phyloP scores from a whole-genome alignment of 305 asterid genomes.

The Petunia hybrid region DNA sequence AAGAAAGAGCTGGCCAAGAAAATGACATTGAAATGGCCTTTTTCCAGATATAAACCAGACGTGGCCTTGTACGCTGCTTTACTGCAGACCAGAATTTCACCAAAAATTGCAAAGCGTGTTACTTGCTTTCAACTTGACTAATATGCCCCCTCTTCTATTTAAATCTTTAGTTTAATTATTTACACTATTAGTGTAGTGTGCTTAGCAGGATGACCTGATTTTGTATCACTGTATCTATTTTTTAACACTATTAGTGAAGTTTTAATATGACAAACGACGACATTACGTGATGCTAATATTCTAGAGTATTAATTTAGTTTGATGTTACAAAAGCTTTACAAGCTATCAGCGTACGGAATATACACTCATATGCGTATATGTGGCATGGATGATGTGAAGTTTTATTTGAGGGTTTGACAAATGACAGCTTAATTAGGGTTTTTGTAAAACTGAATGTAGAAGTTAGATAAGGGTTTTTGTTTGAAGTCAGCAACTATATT shows the following conservation, averaged over 20 bases:
- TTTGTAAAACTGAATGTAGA: neutral
- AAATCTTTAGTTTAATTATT: neutral
- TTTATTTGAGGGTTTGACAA: neutral
- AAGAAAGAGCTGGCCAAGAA: constrained; percentile 49
- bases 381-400: neutral
- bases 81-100: constrained; percentile 26
- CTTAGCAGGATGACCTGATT: too few relatives aligned
- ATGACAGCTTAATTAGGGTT: neutral
- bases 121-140: neutral
- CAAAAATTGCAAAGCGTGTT: constrained; percentile 27
- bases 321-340: too few relatives aligned
- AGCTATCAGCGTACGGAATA: too few relatives aligned
- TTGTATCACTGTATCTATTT: neutral
- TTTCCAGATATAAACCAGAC: constrained; percentile 58
- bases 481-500: neutral
- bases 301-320: too few relatives aligned
- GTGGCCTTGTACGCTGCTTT: constrained; percentile 46
- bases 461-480: constrained; percentile 1
- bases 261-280: too few relatives aligned
- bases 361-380: neutral
- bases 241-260: too few relatives aligned
- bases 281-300: too few relatives aligned
- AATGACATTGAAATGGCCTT: constrained; percentile 52
- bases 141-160: neutral
- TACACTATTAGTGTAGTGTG: neutral